Evolutionary conservation across 352 stramenopile genomes (phyloP), one percentile per base, ranked within the genome.

Genomic region (Globisporangium splendens): DNA sequence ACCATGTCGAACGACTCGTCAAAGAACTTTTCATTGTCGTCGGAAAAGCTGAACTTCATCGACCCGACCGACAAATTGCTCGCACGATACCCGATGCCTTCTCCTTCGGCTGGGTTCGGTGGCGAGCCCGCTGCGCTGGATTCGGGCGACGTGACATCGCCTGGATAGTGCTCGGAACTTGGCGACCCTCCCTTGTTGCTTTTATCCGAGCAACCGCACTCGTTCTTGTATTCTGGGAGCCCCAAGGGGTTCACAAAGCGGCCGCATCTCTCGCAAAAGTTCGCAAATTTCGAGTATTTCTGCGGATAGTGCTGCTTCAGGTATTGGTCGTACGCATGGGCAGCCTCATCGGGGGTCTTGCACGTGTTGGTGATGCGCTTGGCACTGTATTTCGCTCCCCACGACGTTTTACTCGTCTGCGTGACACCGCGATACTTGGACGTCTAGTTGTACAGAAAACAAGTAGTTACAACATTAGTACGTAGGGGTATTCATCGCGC

Each of bases 341-440:
- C 86, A 8, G 86, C 86, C 50, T 95, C 84, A 56, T 95, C 82
- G 0, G 83, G 75, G n/a, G 86, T 94, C 62, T 92, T 93, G 66
- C 83, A 95, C 24, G 79, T 93, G 72, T 93, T 95, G 20, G 83
- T 91, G 56, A 95, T 92, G 46, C 84, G 80, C 68, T 95, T 93
- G 53, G 86, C 82, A 44, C 77, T 91, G 76, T 93, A 93, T 68
- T 93, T 93, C 59, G 83, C 83, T n/a, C 84, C 83, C 86, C 84
- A 95, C 33, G 79, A 89, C 15, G 80, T 93, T 67, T 94, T 93
- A 59, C 81, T 95, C 24, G 84, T 93, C 62, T 92, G 82, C 11
- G 83, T 93, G 39, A 95, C 83, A 17, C 83, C 84, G 11, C 83
- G 80, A 52, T 90, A 95, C 68, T 93, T 92, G 72, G 86, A 93